Evolutionary conservation across 169 alveolate species (phyloP).

Genomic region (Eimeria nieschulzi): DNA sequence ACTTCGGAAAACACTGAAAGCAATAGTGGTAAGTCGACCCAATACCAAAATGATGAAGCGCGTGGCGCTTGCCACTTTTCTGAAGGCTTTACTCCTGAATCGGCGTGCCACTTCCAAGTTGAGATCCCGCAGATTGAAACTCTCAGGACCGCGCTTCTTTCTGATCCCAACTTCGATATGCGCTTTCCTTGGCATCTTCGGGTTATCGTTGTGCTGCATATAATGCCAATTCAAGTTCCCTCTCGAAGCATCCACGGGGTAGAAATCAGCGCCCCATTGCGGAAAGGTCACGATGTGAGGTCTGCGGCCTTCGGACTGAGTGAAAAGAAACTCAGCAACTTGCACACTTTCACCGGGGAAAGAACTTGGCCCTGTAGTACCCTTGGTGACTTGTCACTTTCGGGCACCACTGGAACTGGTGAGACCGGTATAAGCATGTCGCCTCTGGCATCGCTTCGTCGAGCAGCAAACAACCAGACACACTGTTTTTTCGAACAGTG

Average conservation of each 20-base stretch:
- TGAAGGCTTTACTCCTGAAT: constrained; percentile 23
- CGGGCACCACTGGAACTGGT: background rate
- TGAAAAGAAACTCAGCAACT: background rate
- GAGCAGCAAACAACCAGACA: background rate
- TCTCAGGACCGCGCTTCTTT: constrained; percentile 33
- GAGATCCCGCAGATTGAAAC: constrained; percentile 48
- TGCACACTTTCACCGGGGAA: background rate
- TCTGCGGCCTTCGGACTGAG: background rate
- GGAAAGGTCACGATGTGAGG: background rate
- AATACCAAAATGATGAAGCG: background rate
- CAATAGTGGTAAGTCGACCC: background rate
- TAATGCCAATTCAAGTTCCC: background rate
- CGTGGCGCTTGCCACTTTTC: constrained; percentile 41
- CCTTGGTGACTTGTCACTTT: background rate
- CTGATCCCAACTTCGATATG: constrained; percentile 42
- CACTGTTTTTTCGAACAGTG: constrained; percentile 10
- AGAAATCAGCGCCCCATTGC: constrained; percentile 11
- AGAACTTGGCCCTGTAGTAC: background rate
- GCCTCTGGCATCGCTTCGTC: background rate
- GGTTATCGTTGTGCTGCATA: background rate
- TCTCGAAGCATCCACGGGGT: background rate
- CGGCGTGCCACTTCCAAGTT: constrained; percentile 27
- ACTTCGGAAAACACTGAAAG: background rate
- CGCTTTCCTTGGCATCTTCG: constrained; percentile 43
- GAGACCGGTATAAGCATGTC: background rate